Base-by-base conservation (phyloP, 1,284 basidiomycete species). In the Moesziomyces sp. region DNA sequence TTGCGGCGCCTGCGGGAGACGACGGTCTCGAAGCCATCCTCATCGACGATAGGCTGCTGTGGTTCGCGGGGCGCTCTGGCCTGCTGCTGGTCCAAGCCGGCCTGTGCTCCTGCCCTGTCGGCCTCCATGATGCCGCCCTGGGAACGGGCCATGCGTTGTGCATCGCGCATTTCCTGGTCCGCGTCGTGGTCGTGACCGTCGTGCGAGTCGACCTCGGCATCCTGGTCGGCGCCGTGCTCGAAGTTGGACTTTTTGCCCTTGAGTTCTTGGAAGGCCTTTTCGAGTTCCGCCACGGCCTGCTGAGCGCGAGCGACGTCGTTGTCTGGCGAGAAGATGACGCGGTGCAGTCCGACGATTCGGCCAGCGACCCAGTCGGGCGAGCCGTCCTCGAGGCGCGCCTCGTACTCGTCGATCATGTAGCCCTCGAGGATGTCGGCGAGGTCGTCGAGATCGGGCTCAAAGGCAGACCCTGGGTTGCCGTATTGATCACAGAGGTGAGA, bases 21-120 rank as follows among this genome's bases (percentile, higher is more conserved):
- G n/a, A 83, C 81, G 10, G 78, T 82, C 51, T 77, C 77, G 52
- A 80, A 80, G 8, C 79, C 79, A 46, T 80, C 79, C 52, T 80
- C 76, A 28, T 80, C 79, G 5, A 80, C 52, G 35, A 74, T 58
- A 2, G 79, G 79, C 52, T 76, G 61, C 16, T 59, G 70, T 23
- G 68, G 53, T 21, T 57, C 53, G 5, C 56, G 56, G 7, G 47
- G 18, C 23, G 49, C 52, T 26, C 51, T 61, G 0, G 47, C 65
- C 18, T 57, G 60, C 50, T 66, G 56, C 48, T 70, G 68, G n/a
- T 68, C 57, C 19, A 61, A 24, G 7, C 65, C 58, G 18, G 50
- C 52, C 30, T 52, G 44, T 26, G 59, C 70, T 19, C 71, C 71
- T 13, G 60, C 43, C 23, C 61, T 53, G 45, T 74, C 71, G 9